Conservation (phyloP, 2,329 filamentous ascomycete species). For the Colletotrichum higginsianum region DNA sequence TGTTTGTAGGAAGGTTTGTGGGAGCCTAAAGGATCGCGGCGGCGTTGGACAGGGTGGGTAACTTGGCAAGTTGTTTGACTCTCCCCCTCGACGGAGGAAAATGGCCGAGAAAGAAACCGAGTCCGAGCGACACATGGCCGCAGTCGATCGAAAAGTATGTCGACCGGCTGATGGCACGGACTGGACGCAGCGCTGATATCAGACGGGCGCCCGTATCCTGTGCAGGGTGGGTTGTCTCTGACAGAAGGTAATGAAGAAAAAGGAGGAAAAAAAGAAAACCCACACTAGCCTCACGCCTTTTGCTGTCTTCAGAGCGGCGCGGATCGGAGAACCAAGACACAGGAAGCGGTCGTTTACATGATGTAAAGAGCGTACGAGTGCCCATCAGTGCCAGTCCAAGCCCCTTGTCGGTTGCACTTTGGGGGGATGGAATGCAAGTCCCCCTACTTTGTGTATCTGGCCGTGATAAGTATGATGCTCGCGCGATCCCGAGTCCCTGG, state of each 20-base stretch:
- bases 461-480: not conserved
- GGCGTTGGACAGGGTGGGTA: not conserved
- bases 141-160: not conserved
- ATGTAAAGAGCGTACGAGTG: not conserved
- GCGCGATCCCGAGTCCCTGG: not conserved
- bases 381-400: not conserved
- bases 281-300: not conserved
- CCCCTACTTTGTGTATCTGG: not conserved
- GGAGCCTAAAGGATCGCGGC: too few relatives aligned
- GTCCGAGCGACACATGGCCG: not conserved
- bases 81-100: too few relatives aligned
- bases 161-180: not conserved
- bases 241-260: not conserved
- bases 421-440: too few relatives aligned
- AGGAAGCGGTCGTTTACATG: slow-evolving; percentile 1
- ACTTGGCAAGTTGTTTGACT: not conserved
- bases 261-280: not conserved
- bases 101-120: too few relatives aligned
- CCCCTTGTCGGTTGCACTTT: not conserved
- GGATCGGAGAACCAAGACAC: not conserved
- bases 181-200: slow-evolving; percentile 5
- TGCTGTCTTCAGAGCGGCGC: not conserved
- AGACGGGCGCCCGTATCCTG: slow-evolving; percentile 8
- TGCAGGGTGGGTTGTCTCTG: slow-evolving; percentile 1
- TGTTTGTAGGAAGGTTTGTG: not conserved